These are phyloP conservation scores for Naegleria fowleri DNA, from an alignment of 208 protist species.

Conservation along the genomic window DNA sequence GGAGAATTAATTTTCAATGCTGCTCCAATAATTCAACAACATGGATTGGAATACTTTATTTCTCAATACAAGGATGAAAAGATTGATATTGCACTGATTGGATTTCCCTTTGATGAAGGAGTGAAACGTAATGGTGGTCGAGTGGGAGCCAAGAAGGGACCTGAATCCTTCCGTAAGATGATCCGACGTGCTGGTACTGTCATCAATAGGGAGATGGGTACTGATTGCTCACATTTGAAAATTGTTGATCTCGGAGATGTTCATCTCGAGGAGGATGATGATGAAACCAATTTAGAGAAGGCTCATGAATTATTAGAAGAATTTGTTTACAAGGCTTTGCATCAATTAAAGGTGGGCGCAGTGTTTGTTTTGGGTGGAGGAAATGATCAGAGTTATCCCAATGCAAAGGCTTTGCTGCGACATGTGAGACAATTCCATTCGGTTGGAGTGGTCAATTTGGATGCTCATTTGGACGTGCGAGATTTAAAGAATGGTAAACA, in stretches of 20 bases:
- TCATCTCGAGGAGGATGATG: no score
- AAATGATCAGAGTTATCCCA: slow-evolving; percentile 63
- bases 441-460: slow-evolving; percentile 65
- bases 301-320: slow-evolving; percentile 45
- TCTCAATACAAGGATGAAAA: background rate
- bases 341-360: slow-evolving; percentile 36
- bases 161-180: slow-evolving; percentile 36
- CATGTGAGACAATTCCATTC: background rate
- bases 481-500: slow-evolving; percentile 43
- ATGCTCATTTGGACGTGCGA: slow-evolving; percentile 68
- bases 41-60: background rate
- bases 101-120: slow-evolving; percentile 65
- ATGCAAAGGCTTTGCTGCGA: slow-evolving; percentile 49
- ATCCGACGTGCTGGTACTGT: slow-evolving; percentile 50
- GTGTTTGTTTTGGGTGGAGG: slow-evolving; percentile 68
- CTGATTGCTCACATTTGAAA: slow-evolving; percentile 40
- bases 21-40: background rate
- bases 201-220: slow-evolving; percentile 49
- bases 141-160: slow-evolving; percentile 49
- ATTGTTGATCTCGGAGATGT: slow-evolving; percentile 55
- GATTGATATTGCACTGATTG: slow-evolving; percentile 56
- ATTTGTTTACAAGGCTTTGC: slow-evolving; percentile 35
- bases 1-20: background rate
- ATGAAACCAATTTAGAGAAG: slow-evolving; percentile 44
- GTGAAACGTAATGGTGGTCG: slow-evolving; percentile 60